These are phyloP conservation scores for Rhodotorula toruloides DNA, from an alignment of 768 basidiomycete species.

Conservation along the genomic window DNA sequence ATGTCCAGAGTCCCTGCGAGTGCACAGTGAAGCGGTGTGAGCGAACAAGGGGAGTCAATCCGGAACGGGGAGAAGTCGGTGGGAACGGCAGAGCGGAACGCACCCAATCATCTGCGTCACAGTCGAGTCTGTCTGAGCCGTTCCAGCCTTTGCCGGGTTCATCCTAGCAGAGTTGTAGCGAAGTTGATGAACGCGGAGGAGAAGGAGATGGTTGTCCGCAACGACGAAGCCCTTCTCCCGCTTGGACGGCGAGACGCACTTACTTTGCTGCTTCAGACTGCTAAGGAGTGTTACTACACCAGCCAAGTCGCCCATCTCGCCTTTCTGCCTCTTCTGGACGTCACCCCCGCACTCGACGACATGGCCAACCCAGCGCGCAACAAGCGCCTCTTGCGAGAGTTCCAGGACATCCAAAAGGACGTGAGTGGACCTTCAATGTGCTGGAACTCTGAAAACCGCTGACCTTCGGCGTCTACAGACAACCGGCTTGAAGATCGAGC, in stretches of 20 bases:
- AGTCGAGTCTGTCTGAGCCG: neutral
- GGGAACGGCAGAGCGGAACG: slow-evolving; percentile 1
- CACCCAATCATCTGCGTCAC: slow-evolving; percentile 20
- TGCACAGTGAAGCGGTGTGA: neutral
- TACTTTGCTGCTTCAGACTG: no score
- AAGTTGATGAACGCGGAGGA: neutral
- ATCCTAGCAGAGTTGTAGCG: neutral
- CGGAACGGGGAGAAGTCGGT: neutral
- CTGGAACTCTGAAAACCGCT: neutral
- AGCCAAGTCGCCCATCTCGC: no score
- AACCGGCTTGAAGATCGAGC: slow-evolving; percentile 10
- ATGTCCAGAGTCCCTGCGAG: neutral
- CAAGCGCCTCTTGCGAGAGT: slow-evolving; percentile 23
- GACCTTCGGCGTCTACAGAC: neutral
- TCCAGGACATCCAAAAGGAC: slow-evolving; percentile 27
- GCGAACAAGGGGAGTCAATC: neutral
- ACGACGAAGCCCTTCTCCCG: no score
- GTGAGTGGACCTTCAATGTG: neutral
- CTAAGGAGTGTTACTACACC: no score
- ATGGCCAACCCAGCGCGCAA: slow-evolving; percentile 9
- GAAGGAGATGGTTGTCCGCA: neutral
- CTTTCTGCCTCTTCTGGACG: neutral
- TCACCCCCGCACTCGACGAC: neutral
- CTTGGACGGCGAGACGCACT: no score
- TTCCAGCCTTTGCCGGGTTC: neutral